Conservation (phyloP, 345 rosid genomes). For the Eucalyptus albens region DNA sequence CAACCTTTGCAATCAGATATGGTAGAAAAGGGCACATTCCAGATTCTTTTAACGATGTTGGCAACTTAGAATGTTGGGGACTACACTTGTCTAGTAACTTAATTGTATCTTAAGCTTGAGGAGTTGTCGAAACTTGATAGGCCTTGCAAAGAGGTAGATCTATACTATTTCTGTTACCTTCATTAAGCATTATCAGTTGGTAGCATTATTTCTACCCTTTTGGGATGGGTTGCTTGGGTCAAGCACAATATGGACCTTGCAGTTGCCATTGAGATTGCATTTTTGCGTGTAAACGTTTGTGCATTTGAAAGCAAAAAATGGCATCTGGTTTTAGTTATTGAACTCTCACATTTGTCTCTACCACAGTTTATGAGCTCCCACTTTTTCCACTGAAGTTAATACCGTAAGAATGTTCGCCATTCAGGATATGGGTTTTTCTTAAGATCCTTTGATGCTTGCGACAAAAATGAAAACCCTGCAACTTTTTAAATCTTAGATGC, state of each 20-base stretch:
- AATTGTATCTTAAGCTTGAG: not conserved
- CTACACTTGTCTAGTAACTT: not conserved
- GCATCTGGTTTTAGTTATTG: not conserved
- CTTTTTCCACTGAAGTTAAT: not conserved
- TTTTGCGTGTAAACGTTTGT: not conserved
- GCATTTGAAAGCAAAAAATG: not conserved
- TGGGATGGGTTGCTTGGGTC: not conserved
- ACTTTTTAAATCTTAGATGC: not conserved
- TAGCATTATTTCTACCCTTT: not conserved
- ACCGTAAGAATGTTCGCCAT: not conserved
- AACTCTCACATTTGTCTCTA: not conserved
- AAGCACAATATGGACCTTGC: not conserved
- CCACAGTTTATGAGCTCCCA: not conserved
- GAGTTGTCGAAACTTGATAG: not conserved
- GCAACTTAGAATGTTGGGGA: not conserved
- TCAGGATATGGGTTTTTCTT: not conserved
- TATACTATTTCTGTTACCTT: not conserved
- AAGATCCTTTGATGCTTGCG: not conserved
- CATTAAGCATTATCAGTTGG: not conserved
- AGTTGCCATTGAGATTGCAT: not conserved
- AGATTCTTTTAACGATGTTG: not conserved
- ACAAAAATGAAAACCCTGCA: not conserved
- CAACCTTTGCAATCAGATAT: not conserved
- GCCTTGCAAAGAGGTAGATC: not conserved
- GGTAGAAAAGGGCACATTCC: not conserved